Conservation (phyloP, 108 stramenopile species). For the Bacterosira constricta region DNA sequence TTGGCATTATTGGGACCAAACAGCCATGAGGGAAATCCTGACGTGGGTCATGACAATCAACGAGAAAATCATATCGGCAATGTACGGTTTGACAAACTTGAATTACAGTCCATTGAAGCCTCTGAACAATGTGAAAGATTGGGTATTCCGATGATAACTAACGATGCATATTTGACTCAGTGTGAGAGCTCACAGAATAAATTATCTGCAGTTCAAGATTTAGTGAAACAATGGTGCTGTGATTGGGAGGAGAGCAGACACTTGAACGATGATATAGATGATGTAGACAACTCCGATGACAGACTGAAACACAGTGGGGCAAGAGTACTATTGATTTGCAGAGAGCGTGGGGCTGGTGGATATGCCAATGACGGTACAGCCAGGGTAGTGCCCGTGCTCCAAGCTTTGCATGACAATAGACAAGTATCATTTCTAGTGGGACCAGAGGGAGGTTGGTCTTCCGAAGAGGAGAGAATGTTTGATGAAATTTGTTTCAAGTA, state of each 20-base stretch:
- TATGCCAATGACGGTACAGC: neutral
- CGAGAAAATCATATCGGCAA: neutral
- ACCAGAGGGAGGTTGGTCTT: constrained; percentile 88
- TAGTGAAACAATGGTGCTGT: constrained; percentile 25
- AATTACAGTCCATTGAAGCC: constrained; percentile 68
- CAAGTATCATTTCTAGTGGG: constrained; percentile 68
- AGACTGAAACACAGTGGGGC: neutral
- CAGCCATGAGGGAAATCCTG: neutral
- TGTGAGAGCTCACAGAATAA: neutral
- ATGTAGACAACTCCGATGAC: neutral
- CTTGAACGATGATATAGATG: neutral
- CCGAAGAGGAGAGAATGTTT: constrained; percentile 60
- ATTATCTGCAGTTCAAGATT: constrained; percentile 23
- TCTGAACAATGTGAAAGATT: constrained; percentile 88
- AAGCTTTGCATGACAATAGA: constrained; percentile 41
- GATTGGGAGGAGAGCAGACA: neutral
- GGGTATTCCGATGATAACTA: constrained; percentile 49
- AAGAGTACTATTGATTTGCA: constrained; percentile 57
- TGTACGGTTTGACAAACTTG: constrained; percentile 52
- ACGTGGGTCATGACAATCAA: constrained; percentile 16
- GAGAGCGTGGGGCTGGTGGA: constrained; percentile 56
- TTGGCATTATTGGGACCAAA: neutral
- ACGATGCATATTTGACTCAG: neutral
- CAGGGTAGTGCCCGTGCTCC: constrained; percentile 48
- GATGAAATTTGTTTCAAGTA: constrained; percentile 27